These are phyloP conservation scores for Penicillium sclerotiorum DNA, from an alignment of 2,329 filamentous ascomycete species.

Conservation along the genomic window DNA sequence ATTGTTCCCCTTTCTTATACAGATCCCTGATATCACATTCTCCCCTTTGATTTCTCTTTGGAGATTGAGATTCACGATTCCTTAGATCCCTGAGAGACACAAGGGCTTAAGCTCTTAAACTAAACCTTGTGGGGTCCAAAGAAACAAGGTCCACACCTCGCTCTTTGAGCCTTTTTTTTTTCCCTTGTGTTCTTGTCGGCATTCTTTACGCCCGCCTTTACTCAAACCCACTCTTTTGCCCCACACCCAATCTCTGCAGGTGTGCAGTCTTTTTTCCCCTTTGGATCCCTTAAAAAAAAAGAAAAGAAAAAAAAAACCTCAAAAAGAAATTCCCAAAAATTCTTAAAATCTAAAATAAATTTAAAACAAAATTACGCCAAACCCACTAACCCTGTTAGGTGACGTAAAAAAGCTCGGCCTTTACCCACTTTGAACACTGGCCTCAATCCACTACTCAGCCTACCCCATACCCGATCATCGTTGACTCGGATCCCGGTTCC, in stretches of 20 bases:
- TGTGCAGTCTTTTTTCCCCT: conserved; percentile 13
- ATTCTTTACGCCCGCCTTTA: conserved; percentile 20
- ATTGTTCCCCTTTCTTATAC: conserved; percentile 11
- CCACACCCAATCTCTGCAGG: conserved; percentile 30
- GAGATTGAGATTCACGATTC: neutral
- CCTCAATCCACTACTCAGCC: conserved; percentile 20
- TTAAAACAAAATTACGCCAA: conserved; percentile 19
- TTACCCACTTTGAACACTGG: conserved; percentile 18
- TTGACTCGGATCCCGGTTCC: conserved; percentile 21
- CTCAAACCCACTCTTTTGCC: no score
- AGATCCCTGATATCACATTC: conserved; percentile 4
- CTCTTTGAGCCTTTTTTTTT: conserved; percentile 3
- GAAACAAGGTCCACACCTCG: neutral
- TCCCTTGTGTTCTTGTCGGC: conserved; percentile 9
- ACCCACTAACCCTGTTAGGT: conserved; percentile 25
- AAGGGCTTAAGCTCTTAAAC: conserved; percentile 18
- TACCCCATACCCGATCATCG: conserved; percentile 28
- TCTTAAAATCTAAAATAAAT: conserved; percentile 10
- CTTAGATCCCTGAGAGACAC: conserved; percentile 7
- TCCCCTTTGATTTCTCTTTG: neutral
- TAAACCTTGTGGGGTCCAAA: conserved; percentile 17
- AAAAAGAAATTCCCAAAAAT: conserved; percentile 13
- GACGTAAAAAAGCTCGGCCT: conserved; percentile 30
- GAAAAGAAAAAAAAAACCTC: conserved; percentile 5
- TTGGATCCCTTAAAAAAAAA: conserved; percentile 14